These are phyloP conservation scores for Baudoinia panamericana DNA, from an alignment of 495 filamentous ascomycete genomes.

Conservation along the genomic window DNA sequence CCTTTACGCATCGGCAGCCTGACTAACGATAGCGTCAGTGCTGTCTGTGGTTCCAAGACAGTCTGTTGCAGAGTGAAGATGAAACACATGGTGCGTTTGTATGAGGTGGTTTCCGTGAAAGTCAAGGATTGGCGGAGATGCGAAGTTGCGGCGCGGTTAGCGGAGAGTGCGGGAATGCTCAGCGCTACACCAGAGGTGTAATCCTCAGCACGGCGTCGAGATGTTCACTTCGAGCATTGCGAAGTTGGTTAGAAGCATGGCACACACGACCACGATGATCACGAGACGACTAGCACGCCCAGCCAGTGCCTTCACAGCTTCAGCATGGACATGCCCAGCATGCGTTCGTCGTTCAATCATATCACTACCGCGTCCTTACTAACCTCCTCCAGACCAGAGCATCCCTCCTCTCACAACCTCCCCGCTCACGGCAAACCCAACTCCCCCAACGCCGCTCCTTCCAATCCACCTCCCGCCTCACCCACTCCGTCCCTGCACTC, in stretches of 20 bases:
- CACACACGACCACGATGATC: constrained; percentile 12
- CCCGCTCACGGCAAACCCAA: constrained; percentile 2
- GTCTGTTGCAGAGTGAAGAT: not conserved
- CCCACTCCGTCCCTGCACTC: constrained; percentile 31
- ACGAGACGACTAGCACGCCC: constrained; percentile 19
- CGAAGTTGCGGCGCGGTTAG: not conserved
- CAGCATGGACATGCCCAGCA: constrained; percentile 12
- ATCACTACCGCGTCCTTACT: not conserved
- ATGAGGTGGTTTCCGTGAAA: not conserved
- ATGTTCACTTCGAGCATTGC: no score
- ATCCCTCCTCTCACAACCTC: constrained; percentile 8
- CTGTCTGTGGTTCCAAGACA: not conserved
- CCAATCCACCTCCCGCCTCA: no score
- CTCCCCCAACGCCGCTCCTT: constrained; percentile 4
- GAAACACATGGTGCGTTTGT: not conserved
- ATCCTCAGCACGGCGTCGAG: no score
- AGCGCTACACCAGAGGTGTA: not conserved
- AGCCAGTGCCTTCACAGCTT: constrained; percentile 9
- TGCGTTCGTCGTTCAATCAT: constrained; percentile 9
- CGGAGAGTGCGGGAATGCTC: not conserved
- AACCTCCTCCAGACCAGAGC: constrained; percentile 3
- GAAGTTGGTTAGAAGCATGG: not conserved
- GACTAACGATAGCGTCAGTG: not conserved
- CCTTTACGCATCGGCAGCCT: no score
- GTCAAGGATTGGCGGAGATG: not conserved